Base-by-base conservation (phyloP, 2,329 filamentous ascomycete species). In the Colletotrichum agaves region DNA sequence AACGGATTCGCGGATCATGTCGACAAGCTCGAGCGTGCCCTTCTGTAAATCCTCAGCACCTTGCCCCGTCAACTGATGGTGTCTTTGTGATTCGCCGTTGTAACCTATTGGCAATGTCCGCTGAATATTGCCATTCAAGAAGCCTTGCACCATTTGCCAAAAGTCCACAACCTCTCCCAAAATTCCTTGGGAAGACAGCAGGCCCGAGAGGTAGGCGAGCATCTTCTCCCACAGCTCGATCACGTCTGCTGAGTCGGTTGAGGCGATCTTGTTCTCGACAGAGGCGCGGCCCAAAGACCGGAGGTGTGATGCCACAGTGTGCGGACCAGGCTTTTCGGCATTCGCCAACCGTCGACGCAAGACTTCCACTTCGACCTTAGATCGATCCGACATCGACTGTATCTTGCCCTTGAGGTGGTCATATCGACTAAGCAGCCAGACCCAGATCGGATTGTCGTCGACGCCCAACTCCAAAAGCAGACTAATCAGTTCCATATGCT, bases 141-240 rank as follows among this genome's bases (percentile, higher is more conserved):
- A 99, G 0, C 92, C 92, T 74, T 97, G 91, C 0, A 94, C 90
- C 13, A 91, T 96, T 71, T 97, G 93, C 93, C 95, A 98, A 78
- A 97, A 98, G 71, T 97, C 94, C 17, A 97, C 81, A 1, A 98
- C 87, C 77, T 99, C 96, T 0, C 93, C 94, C 5, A 99, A 83
- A 15, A 98, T 85, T 4, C 96, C 96, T 70, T 90, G 89, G 6
- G 90, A 81, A 0, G 93, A 94, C 0, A 99, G 82, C 43, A 99
- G 84, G 46, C 87, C 88, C 10, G 82, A 90, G 68, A 98, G 78
- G 70, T 93, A 96, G 0, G 86, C 82, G 67, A 93, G 83, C 70
- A 97, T 90, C 76, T 94, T 93, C 74, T 98, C 94, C 96, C 96
- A 99, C 68, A 98, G 87, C 72, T 97, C 94, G 70, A 97, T 86